Conservation (phyloP, 208 protist genomes). For the Strigomonas culicis region DNA sequence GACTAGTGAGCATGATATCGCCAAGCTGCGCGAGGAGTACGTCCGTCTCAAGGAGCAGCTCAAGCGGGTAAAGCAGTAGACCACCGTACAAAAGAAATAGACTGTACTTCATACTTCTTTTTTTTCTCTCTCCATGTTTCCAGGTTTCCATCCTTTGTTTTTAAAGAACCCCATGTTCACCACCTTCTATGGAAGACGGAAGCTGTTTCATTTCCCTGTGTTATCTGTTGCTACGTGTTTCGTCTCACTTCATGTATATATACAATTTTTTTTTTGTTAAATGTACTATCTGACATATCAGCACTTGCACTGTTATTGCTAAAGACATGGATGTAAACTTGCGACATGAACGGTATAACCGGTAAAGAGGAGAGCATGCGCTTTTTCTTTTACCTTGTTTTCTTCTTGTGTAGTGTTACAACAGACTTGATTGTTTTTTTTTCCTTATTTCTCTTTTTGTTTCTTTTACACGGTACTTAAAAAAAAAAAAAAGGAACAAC, state of each 20-base stretch:
- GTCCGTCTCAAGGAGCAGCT: slow-evolving; percentile 65
- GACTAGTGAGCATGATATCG: slow-evolving; percentile 27
- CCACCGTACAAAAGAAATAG: background rate
- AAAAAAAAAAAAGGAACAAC: background rate
- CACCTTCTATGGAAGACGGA: too few species aligned
- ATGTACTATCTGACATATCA: background rate
- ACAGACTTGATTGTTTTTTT: slow-evolving; percentile 1
- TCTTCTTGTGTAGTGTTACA: background rate
- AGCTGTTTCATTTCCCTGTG: slow-evolving; percentile 1
- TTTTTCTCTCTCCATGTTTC: background rate
- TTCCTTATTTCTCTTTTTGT: background rate
- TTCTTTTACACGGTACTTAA: background rate
- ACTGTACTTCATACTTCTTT: slow-evolving; percentile 1
- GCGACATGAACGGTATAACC: background rate
- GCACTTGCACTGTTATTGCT: too few species aligned
- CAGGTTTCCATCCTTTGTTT: background rate
- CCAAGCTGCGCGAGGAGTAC: slow-evolving; percentile 68
- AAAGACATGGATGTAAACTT: too few species aligned
- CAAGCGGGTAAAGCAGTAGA: slow-evolving; percentile 28
- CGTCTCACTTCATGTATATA: too few species aligned
- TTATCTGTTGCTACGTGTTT: background rate
- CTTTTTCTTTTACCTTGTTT: background rate
- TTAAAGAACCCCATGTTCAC: too few species aligned
- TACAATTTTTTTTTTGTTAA: too few species aligned
- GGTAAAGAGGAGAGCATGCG: background rate